phyloP scores from a whole-genome alignment of 306 rosid species.

The Lupinus albus region DNA sequence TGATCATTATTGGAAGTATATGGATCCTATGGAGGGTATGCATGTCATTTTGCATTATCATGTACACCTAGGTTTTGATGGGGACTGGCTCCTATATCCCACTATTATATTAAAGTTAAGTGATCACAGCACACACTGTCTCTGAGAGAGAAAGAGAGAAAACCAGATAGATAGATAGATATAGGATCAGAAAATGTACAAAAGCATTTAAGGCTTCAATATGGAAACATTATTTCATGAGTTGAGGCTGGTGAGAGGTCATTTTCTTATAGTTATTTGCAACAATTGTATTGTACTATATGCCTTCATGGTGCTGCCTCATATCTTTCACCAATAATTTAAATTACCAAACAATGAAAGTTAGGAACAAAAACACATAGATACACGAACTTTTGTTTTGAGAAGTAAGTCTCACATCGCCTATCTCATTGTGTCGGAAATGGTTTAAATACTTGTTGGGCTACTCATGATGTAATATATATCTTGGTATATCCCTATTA shows the following conservation, averaged over 20 bases:
- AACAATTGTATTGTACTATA: conserved; percentile 47
- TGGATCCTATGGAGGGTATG: conserved; percentile 36
- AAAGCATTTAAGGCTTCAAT: conserved; percentile 62
- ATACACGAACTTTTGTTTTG: not conserved
- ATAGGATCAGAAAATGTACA: conserved; percentile 48
- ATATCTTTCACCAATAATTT: conserved; percentile 33
- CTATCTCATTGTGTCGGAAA: too few relatives aligned
- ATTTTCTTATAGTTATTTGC: conserved; percentile 69
- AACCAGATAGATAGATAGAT: conserved; percentile 21
- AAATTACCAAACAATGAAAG: not conserved
- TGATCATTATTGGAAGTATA: conserved; percentile 35
- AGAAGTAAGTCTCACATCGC: too few relatives aligned
- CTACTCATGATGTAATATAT: too few relatives aligned
- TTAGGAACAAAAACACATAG: not conserved
- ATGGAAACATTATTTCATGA: conserved; percentile 58
- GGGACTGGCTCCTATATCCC: conserved; percentile 49
- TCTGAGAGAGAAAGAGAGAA: not conserved
- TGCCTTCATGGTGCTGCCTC: conserved; percentile 40
- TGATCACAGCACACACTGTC: conserved; percentile 32
- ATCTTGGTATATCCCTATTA: not conserved
- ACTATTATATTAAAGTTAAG: conserved; percentile 40
- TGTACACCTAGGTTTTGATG: conserved; percentile 50
- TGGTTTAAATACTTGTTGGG: too few relatives aligned
- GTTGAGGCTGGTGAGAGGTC: conserved; percentile 66
- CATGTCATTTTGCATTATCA: conserved; percentile 27